Conservation (phyloP, 805 yeast genomes). For the Barnettozyma sucrosica region DNA sequence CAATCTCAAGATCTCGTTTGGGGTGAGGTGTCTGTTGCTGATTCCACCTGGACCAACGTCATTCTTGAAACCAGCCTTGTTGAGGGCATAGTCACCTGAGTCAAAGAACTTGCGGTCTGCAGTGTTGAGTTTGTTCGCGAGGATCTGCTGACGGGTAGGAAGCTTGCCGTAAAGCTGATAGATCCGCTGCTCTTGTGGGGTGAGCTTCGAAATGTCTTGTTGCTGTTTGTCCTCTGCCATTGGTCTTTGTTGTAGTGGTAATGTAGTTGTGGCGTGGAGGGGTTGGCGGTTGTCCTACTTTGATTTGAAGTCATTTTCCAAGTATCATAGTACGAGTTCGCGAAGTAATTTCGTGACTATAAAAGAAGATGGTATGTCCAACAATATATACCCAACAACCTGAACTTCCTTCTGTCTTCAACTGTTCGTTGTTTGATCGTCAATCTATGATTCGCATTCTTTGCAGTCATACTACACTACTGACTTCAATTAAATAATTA, state of each 20-base stretch:
- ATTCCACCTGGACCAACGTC: conserved; percentile 15
- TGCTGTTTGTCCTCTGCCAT: conserved; percentile 31
- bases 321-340: not conserved
- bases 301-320: not conserved
- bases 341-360: no score
- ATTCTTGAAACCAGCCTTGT: conserved; percentile 49
- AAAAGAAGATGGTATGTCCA: no score
- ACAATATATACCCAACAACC: no score
- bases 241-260: conserved; percentile 9
- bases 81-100: conserved; percentile 91
- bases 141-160: conserved; percentile 73
- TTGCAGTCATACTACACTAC: no score
- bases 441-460: no score
- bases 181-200: conserved; percentile 76
- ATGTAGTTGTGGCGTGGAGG: not conserved
- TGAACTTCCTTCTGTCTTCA: no score
- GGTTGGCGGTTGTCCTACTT: not conserved
- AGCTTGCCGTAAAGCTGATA: conserved; percentile 79
- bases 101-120: conserved; percentile 84
- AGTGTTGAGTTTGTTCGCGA: conserved; percentile 61
- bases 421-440: no score
- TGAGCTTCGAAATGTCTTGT: conserved; percentile 48
- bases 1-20: conserved; percentile 52
- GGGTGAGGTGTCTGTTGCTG: conserved; percentile 19
- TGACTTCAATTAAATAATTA: not conserved